Percentiles rank a stretch among this genome's conserved stretches.
These are phyloP conservation scores for Fragilaria radians DNA, from an alignment of 108 stramenopile species.

Conservation along the genomic window DNA sequence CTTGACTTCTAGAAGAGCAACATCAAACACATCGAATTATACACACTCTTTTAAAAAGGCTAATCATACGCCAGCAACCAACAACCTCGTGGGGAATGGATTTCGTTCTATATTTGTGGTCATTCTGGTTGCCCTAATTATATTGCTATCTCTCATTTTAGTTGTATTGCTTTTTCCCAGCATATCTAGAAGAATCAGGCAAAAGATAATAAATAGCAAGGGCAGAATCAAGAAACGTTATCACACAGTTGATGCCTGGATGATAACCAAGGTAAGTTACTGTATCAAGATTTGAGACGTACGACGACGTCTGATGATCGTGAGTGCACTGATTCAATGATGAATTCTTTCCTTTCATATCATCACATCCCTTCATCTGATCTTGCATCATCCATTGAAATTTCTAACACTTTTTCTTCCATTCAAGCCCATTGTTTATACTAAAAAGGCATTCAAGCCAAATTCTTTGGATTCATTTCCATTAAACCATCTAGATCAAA, in stretches of 20 bases:
- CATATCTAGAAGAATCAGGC: neutral
- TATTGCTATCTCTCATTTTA: neutral
- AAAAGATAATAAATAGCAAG: neutral
- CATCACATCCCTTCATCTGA: neutral
- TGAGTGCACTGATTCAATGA: too few species aligned
- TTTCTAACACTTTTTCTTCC: neutral
- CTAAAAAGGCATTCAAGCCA: neutral
- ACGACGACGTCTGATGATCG: too few species aligned
- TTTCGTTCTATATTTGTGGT: neutral
- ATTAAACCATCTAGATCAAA: neutral
- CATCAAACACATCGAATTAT: too few species aligned
- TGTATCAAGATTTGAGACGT: neutral
- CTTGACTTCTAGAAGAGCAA: too few species aligned
- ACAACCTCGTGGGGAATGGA: neutral
- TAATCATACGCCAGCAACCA: too few species aligned
- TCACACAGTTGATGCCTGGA: neutral
- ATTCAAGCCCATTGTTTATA: neutral
- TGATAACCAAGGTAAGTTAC: neutral
- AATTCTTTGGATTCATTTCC: neutral
- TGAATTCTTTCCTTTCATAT: neutral
- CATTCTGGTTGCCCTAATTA: neutral
- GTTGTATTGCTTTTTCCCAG: neutral
- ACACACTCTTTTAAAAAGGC: too few species aligned
- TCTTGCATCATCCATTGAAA: neutral
- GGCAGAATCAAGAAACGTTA: neutral